Conservation (phyloP, 208 protist species). For the Acanthamoeba culbertsoni region DNA sequence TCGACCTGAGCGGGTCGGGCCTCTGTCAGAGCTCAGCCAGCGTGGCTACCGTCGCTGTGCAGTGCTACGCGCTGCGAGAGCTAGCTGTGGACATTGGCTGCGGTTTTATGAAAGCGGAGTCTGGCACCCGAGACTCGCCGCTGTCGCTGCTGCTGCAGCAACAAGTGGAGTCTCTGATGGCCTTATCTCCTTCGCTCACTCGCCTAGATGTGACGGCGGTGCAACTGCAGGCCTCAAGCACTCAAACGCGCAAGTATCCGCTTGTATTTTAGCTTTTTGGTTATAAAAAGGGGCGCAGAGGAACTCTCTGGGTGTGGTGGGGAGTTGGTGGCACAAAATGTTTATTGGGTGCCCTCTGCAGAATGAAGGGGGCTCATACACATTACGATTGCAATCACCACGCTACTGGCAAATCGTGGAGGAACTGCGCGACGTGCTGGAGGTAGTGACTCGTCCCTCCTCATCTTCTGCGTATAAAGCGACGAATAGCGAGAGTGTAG, state of each 20-base stretch:
- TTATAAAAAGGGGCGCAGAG: no score
- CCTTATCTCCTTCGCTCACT: background rate
- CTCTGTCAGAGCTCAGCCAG: background rate
- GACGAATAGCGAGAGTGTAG: no score
- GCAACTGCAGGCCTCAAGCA: background rate
- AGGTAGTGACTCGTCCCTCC: conserved; percentile 37
- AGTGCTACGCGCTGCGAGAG: background rate
- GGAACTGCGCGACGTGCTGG: background rate
- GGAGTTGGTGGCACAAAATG: no score
- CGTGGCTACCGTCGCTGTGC: background rate
- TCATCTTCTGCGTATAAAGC: conserved; percentile 14
- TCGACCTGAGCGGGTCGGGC: background rate
- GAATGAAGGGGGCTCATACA: no score
- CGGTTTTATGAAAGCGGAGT: background rate
- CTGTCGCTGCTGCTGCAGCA: background rate
- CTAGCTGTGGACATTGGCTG: background rate
- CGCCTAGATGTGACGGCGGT: background rate
- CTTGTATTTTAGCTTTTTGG: background rate
- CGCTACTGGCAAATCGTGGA: background rate
- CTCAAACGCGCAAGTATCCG: background rate
- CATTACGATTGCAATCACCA: no score
- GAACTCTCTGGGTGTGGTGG: no score
- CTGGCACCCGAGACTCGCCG: background rate
- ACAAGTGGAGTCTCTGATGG: background rate
- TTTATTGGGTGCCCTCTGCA: no score